Evolutionary conservation across 306 rosid genomes (phyloP), one percentile per base, ranked within the genome.

Genomic region (Adenanthera pavonina): DNA sequence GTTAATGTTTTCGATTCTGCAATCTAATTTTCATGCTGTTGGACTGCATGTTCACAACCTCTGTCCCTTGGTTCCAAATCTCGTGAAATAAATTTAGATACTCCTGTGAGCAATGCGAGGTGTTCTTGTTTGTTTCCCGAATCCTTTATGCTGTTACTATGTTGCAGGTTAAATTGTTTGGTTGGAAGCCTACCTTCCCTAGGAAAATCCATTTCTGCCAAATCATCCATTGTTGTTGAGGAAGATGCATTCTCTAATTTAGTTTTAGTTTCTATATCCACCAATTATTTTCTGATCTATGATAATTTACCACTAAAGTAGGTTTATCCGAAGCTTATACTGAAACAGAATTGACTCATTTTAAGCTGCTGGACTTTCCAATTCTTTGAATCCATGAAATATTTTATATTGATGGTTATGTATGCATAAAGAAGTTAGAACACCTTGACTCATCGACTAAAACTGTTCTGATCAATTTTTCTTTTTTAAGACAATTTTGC

Each of bases 101-200:
- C 35, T 35, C 2, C 15, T 69, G 16, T 53, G 25, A 57, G 67
- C 25, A 47, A 36, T n/a, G 12, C 4, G 4, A 19, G 12, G 61
- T 56, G 61, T n/a, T 56, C 12, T 70, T 0, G 1, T 46, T 30
- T 77, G 33, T 14, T 36, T 38, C 13, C 25, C 65, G 34, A 60
- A 36, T 76, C 51, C 25, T 84, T 43, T 68, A 5, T 75, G 57
- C 33, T 43, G 78, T 54, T 74, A 51, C 47, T 56, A 12, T 48
- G 15, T 49, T 75, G 43, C 65, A 51, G 57, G 73, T 78, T 20
- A 68, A 73, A 40, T 78, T 74, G 76, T 66, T n/a, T 78, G 66
- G 71, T 33, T 66, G 47, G 72, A 73, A 46, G 66, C 66, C 47
- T 71, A 47, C 5, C 53, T 64, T 44, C 20, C 15, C 4, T 47